phyloP scores from a whole-genome alignment of 179 eudicot genomes.

The Silene vulgaris region DNA sequence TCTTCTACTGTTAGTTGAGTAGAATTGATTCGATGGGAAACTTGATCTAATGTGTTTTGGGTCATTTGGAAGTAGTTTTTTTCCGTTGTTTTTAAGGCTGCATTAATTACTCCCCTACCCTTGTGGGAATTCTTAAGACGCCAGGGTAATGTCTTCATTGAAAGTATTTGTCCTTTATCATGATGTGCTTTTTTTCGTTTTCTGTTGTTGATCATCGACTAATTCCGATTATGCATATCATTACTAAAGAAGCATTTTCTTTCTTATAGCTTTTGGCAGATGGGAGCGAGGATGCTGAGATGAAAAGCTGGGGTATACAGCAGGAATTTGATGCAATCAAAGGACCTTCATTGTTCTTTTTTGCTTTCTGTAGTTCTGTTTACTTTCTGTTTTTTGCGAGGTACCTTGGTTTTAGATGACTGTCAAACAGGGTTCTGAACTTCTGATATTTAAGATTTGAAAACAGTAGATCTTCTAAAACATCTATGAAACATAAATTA shows the following conservation, averaged over 20 bases:
- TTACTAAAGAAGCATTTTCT: neutral
- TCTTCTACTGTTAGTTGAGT: neutral
- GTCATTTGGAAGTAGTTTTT: neutral
- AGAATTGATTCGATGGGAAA: neutral
- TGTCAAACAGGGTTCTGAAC: constrained; percentile 16
- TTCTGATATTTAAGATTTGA: constrained; percentile 14
- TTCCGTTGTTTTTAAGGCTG: neutral
- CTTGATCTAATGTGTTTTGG: neutral
- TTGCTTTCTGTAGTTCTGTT: constrained; percentile 21
- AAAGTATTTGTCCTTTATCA: neutral
- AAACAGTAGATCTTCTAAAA: constrained; percentile 2
- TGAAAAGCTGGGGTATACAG: constrained; percentile 17
- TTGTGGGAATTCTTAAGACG: neutral
- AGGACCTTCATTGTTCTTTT: constrained; percentile 14
- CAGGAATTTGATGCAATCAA: constrained; percentile 19
- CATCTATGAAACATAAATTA: constrained; percentile 9
- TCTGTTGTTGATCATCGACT: neutral
- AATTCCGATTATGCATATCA: neutral
- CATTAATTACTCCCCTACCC: no score
- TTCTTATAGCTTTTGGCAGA: constrained; percentile 22
- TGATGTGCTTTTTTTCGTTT: neutral
- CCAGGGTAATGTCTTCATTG: neutral
- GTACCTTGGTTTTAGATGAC: constrained; percentile 15
- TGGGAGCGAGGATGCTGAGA: constrained; percentile 20
- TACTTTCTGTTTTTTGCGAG: constrained; percentile 13